Percentiles rank a stretch among this genome's conserved stretches.
phyloP scores from a whole-genome alignment of 345 rosid genomes.

The Dipteronia sinensis region DNA sequence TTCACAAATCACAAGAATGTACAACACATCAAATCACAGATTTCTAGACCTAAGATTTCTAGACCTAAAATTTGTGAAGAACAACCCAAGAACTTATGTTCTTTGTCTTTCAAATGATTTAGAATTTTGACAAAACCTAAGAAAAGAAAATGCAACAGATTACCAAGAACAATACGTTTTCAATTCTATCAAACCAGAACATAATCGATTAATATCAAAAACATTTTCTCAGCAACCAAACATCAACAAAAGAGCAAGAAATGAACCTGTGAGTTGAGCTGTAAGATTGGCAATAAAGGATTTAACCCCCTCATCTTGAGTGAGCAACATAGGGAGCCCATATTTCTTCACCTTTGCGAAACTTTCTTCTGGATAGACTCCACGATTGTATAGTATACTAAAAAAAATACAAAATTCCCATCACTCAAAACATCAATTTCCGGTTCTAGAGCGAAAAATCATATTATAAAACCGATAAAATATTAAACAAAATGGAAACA shows the following conservation, averaged over 20 bases:
- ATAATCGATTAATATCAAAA: not conserved
- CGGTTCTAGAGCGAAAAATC: not conserved
- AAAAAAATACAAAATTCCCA: conserved; percentile 41
- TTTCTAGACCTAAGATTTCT: not conserved
- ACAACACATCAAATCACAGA: not conserved
- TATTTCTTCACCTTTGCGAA: conserved; percentile 93
- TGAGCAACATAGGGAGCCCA: conserved; percentile 91
- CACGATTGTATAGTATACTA: conserved; percentile 94
- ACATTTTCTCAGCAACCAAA: conserved; percentile 17
- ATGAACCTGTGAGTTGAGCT: conserved; percentile 76
- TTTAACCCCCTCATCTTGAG: conserved; percentile 87
- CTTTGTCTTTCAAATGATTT: too few relatives aligned
- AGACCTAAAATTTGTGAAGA: not conserved
- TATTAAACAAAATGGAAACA: not conserved
- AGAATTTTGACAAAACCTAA: not conserved
- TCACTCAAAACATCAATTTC: conserved; percentile 15
- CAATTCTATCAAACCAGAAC: not conserved
- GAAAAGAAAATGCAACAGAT: too few relatives aligned
- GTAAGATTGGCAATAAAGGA: conserved; percentile 68
- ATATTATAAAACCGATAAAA: not conserved
- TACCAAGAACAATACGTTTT: too few relatives aligned
- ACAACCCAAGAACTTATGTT: not conserved
- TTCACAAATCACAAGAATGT: conserved; percentile 28
- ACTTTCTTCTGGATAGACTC: conserved; percentile 93
- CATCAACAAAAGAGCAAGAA: not conserved